A percentile compares a stretch with the other conserved stretches of the same genome.
Conservation (phyloP, 768 basidiomycete species). For the Strobilomyces confusus region DNA sequence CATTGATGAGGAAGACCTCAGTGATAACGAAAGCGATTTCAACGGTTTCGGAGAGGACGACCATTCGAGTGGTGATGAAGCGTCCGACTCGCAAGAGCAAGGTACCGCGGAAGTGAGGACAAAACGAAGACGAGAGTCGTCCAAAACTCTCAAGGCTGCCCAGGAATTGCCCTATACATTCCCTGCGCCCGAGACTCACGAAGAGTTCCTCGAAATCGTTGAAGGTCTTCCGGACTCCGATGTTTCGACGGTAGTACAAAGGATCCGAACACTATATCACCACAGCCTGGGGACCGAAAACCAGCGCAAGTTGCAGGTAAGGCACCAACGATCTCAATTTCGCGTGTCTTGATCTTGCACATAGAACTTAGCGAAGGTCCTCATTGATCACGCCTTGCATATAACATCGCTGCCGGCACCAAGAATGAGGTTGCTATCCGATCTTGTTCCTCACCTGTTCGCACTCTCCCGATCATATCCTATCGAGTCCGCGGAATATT, state of each 20-base stretch:
- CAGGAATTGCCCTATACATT: constrained; percentile 91
- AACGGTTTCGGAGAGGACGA: constrained; percentile 33
- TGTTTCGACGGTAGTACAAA: constrained; percentile 76
- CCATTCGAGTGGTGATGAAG: constrained; percentile 37
- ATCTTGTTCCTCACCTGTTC: constrained; percentile 73
- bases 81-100: constrained; percentile 33
- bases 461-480: constrained; percentile 80
- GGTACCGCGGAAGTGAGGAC: constrained; percentile 39
- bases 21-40: constrained; percentile 29
- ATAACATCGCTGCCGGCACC: constrained; percentile 62
- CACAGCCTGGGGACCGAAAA: constrained; percentile 90
- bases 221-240: constrained; percentile 68
- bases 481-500: constrained; percentile 69
- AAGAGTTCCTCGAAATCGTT: constrained; percentile 84
- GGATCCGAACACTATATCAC: constrained; percentile 88
- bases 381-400: constrained; percentile 87
- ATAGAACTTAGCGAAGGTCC: constrained; percentile 68
- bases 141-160: constrained; percentile 24
- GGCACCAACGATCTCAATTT: constrained; percentile 14
- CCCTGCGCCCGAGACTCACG: constrained; percentile 80
- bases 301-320: constrained; percentile 86
- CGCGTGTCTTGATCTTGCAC: background rate
- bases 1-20: constrained; percentile 28
- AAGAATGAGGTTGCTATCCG: constrained; percentile 54
- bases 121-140: constrained; percentile 31